Base-by-base conservation (phyloP, 495 filamentous ascomycete species). In the Trichocladium antarcticum region DNA sequence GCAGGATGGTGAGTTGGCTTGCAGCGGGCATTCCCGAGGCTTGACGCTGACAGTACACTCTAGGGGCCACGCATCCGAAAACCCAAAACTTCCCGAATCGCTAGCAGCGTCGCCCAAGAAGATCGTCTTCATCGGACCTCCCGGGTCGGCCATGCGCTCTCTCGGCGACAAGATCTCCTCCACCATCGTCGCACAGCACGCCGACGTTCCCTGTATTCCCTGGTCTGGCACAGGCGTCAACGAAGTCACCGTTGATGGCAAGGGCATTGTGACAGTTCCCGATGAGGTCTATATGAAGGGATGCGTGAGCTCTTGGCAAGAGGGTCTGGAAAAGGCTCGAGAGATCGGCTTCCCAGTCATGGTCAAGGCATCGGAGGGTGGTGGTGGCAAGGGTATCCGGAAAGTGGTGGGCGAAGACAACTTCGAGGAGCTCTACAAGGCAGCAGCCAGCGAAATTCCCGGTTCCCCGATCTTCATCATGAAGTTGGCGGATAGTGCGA, bases 351-450 rank as follows among this genome's bases (percentile, higher is more conserved):
- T 97, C 71, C 92, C 92, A 10, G 85, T 99, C 67, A 99, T 99
- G 92, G 84, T 99, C 60, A 99, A 99, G 73, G 92, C 92, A 16
- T 97, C 92, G n/a, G 92, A 99, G 74, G 92, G 92, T 73, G 92
- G 92, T 71, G 92, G 92, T 71, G 92, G 92, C 63, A 99, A 99
- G 76, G 92, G 92, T 79, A 99, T 99, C 64, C 85, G 92, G 58
- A 97, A 96, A 71, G 93, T 89, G 49, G 79, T 94, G 43, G 75
- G 68, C 22, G 89, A 95, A 61, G 85, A 89, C 45, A 78, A 84
- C 36, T 99, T 99, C 61, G 72, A 77, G 53, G 68, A 71, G 53
- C 72, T 96, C 38, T 99, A 97, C 74, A 89, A 89, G 57, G 93
- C 92, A 24, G 92, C 93, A 24, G 88, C 90, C 1, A 92, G 82